Conservation (phyloP, 192 early-diverging fungal species). For the Diversispora eburnea region DNA sequence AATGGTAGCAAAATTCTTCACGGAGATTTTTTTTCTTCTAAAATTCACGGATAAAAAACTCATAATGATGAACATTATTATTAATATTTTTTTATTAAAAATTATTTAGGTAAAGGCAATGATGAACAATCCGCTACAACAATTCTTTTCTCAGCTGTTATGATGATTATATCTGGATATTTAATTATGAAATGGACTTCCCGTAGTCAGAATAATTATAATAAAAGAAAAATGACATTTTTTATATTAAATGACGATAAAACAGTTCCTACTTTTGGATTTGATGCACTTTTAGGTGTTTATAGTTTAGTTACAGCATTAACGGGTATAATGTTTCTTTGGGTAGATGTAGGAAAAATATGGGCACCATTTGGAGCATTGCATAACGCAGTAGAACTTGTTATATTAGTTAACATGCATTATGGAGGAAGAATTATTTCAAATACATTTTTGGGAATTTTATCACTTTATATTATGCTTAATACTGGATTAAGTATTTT, state of each 20-base stretch:
- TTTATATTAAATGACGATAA: background rate
- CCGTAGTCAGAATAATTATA: background rate
- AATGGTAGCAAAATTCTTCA: too few species aligned
- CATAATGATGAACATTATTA: too few species aligned
- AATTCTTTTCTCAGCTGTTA: background rate
- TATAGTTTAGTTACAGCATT: conserved; percentile 32
- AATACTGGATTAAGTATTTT: conserved; percentile 32
- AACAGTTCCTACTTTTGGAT: conserved; percentile 19
- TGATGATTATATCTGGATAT: background rate
- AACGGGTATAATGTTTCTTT: conserved; percentile 29
- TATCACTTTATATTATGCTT: conserved; percentile 28
- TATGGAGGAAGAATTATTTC: conserved; percentile 32
- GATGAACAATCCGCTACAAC: background rate
- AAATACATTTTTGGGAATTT: conserved; percentile 32
- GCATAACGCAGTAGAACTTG: conserved; percentile 40
- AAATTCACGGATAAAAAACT: too few species aligned
- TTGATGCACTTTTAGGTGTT: conserved; percentile 31
- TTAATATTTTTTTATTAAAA: too few species aligned
- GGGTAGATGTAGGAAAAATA: conserved; percentile 40
- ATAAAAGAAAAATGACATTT: background rate
- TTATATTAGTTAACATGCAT: conserved; percentile 34
- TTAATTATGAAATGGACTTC: background rate
- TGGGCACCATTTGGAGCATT: conserved; percentile 32
- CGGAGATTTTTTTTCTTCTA: too few species aligned
- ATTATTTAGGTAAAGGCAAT: background rate